Evolutionary conservation across 176 grass and related monocot species (phyloP).

Genomic region (Carex myosuroides): DNA sequence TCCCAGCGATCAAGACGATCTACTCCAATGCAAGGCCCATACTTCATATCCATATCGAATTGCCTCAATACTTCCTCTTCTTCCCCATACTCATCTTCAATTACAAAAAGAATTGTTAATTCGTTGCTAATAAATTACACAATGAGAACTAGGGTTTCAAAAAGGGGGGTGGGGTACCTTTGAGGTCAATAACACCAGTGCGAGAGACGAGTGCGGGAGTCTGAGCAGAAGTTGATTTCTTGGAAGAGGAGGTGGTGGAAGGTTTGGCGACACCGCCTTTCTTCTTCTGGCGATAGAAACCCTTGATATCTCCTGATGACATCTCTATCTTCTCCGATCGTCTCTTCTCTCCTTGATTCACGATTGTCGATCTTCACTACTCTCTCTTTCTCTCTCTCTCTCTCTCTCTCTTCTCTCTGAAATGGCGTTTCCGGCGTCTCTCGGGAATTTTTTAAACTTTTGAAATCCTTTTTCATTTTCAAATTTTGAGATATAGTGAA

Average conservation of each 20-base stretch:
- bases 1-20: conserved; percentile 9
- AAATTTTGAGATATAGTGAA: too few species aligned
- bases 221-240: conserved; percentile 6
- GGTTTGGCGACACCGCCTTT: conserved; percentile 6
- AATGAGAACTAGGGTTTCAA: background rate
- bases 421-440: background rate
- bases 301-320: conserved; percentile 30
- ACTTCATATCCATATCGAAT: conserved; percentile 24
- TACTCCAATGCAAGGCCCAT: conserved; percentile 12
- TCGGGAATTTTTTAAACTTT: background rate
- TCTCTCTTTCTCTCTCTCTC: too few species aligned
- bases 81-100: conserved; percentile 5
- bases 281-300: conserved; percentile 38
- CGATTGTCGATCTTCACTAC: background rate
- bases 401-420: background rate
- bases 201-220: conserved; percentile 23
- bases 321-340: background rate
- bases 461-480: background rate
- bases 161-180: background rate
- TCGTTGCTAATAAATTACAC: background rate
- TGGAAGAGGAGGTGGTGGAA: background rate
- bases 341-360: background rate
- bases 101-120: background rate
- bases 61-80: conserved; percentile 10
- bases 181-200: conserved; percentile 9